Base-by-base conservation (phyloP, 306 rosid genomes). In the Gleditsia sinensis region DNA sequence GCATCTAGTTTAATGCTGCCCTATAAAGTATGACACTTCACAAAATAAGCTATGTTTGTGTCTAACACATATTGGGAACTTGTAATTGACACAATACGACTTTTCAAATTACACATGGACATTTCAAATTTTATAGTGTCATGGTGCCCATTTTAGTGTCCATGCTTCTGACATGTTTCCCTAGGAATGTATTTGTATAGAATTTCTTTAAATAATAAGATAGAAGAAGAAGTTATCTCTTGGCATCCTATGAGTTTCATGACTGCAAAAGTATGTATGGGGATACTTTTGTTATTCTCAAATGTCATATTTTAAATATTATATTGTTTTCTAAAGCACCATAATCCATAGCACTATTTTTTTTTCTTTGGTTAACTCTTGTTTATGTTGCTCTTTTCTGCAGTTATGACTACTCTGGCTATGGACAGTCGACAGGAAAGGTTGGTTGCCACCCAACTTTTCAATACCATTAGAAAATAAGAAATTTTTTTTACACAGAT, bases 401-500 rank as follows among this genome's bases (percentile, higher is more conserved):
- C 87, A 93, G 98, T 76, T 93, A 93, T 17, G 98, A 93, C 83
- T 93, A 93, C 83, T 93, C 98, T 72, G 98, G 98, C 53, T 93
- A 93, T 79, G 98, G 98, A 85, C 97, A 86, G 81, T 91, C 98
- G 39, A 87, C 97, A 53, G 98, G 98, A 83, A 93, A 93, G 97
- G 98, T 93, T 81, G 64, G 89, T 62, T 63, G 45, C 78, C n/a
- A n/a, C n/a, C 37, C 19, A 66, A 34, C 42, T 65, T 82, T 40
- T 64, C 40, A 19, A 43, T 9, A 39, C 30, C 55, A 60, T 42
- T 1, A 59, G 40, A 46, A 45, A 23, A 72, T 43, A 55, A n/a
- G n/a, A n/a, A n/a, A n/a, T n/a, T 12, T 39, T 76, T 12, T 16
- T 64, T n/a, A 36, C 53, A 7, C 17, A 76, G 24, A 19, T 48